Evolutionary conservation across 345 rosid genomes (phyloP).

Genomic region (Pseudoturritis turrita): DNA sequence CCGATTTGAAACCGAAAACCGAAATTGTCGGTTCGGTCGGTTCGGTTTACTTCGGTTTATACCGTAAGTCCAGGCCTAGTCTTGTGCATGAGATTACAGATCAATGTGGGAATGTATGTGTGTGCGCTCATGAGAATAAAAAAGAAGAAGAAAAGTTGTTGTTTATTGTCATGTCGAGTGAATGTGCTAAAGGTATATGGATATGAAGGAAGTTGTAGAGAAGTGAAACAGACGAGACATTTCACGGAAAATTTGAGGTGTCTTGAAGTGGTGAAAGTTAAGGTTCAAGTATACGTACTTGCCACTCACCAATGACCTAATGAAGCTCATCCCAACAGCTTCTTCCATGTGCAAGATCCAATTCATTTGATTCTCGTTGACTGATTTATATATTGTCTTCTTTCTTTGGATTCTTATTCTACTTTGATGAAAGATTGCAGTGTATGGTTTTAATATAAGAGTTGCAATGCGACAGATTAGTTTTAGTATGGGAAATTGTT

Average conservation of each 20-base stretch:
- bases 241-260: neutral
- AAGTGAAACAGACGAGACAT: neutral
- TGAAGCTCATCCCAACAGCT: neutral
- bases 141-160: neutral
- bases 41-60: too few species aligned
- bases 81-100: neutral
- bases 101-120: neutral
- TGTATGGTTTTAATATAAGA: too few species aligned
- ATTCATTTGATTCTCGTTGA: too few species aligned
- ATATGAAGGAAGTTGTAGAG: neutral
- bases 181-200: neutral
- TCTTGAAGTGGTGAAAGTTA: neutral
- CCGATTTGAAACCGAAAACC: too few species aligned
- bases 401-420: too few species aligned
- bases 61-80: too few species aligned
- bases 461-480: too few species aligned
- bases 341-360: neutral
- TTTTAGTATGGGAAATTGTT: too few species aligned
- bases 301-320: neutral
- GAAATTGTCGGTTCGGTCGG: too few species aligned
- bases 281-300: neutral
- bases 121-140: neutral
- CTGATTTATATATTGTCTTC: too few species aligned
- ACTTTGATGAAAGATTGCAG: too few species aligned
- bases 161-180: neutral